Evolutionary conservation across 208 protist species (phyloP).

Genomic region (Crithidia fasciculata): DNA sequence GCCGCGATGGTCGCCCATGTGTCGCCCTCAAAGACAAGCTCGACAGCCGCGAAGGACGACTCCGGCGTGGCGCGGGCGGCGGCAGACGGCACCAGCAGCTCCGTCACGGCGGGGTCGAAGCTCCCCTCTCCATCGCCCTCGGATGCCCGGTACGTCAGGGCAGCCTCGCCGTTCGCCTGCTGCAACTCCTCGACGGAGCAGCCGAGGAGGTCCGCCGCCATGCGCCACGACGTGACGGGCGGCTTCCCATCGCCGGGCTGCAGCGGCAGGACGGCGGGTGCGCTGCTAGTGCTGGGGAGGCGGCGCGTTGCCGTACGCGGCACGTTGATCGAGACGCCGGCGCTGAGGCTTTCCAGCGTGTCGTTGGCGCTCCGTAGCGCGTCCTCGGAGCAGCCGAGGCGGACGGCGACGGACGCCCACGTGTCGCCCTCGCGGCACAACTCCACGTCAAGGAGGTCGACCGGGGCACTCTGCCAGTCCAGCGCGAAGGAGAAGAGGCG

Average conservation of each 20-base stretch:
- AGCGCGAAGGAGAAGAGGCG: slow-evolving; percentile 91
- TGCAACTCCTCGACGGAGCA: slow-evolving; percentile 89
- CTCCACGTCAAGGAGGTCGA: slow-evolving; percentile 62
- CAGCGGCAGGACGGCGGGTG: slow-evolving; percentile 54
- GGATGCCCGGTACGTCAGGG: slow-evolving; percentile 52
- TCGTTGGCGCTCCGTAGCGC: slow-evolving; percentile 62
- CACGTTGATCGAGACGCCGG: slow-evolving; percentile 53
- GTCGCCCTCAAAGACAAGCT: slow-evolving; percentile 66
- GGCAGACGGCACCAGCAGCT: slow-evolving; percentile 73
- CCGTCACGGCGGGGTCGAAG: slow-evolving; percentile 59
- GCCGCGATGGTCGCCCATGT: slow-evolving; percentile 57
- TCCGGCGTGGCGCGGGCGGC: slow-evolving; percentile 37
- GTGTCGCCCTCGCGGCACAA: slow-evolving; percentile 57
- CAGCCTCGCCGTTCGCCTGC: slow-evolving; percentile 69
- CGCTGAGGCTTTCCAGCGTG: slow-evolving; percentile 33
- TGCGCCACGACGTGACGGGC: slow-evolving; percentile 53
- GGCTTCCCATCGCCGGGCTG: slow-evolving; percentile 29
- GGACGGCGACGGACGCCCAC: slow-evolving; percentile 62
- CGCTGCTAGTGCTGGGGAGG: slow-evolving; percentile 57
- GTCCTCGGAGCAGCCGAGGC: slow-evolving; percentile 58
- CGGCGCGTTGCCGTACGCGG: slow-evolving; percentile 55
- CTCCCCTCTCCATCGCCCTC: slow-evolving; percentile 36
- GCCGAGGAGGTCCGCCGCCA: slow-evolving; percentile 70
- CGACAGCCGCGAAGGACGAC: slow-evolving; percentile 60
- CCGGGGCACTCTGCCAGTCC: slow-evolving; percentile 85